Base-by-base conservation (phyloP, 306 rosid species). In the Sechiopsis laciniata region DNA sequence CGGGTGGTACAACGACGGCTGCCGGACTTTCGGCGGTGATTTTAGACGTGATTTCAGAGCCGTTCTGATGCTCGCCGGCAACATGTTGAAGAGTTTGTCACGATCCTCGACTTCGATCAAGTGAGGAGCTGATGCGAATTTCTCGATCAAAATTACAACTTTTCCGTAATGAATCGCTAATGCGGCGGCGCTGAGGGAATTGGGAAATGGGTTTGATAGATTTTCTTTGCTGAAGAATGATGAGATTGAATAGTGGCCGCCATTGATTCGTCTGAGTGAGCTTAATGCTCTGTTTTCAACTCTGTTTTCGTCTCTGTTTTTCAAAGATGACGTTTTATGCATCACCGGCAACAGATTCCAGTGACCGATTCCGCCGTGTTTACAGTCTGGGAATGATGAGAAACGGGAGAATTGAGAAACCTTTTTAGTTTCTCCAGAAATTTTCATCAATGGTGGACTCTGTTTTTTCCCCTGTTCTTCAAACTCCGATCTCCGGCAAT, bases 151-250 rank as follows among this genome's bases (percentile, higher is more conserved):
- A 24, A 80, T 60, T 55, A 94, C 83, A 48, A 94, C 77, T 61
- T 85, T 83, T 53, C 97, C 96, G 83, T 94, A 94, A 64, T 86
- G 99, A 58, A 90, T 74, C 22, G 89, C 88, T 26, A 91, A 78
- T 73, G 85, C 88, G 12, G 92, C 90, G 51, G 32, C 80, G 5
- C 96, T 97, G 26, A 94, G 97, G 11, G 96, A 91, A 2, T 63
- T 80, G 12, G 85, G 71, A 17, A 79, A 81, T 22, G 91, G 52
- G 75, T 42, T 82, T 82, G 81, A 77, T 61, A 77, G 24, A 35
- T 69, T 48, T 50, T 73, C 74, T 64, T 80, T 86, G 50, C 76
- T 65, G 69, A 85, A 81, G 53, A 78, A 50, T 55, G 84, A 82
- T 52, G 90, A 63, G 71, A 84, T 87, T 2, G 63, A 78, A 74